Percentiles rank a stretch among this genome's conserved stretches.
Conservation (phyloP, 192 early-diverging fungal genomes). For the Pilobolus umbonatus region DNA sequence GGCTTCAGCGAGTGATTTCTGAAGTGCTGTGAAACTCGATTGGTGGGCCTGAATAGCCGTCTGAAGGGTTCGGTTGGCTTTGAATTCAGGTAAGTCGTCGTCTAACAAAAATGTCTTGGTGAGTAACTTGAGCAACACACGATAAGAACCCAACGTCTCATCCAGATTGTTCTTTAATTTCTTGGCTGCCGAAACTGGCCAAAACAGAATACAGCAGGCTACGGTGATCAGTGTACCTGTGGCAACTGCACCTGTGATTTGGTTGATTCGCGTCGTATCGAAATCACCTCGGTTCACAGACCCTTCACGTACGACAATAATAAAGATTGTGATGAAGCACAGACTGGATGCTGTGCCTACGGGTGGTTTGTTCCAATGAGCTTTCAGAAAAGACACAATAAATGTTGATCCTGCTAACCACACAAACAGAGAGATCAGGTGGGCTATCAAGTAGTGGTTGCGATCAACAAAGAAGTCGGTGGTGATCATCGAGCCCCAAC, state of each 20-base stretch:
- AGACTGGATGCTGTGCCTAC: constrained; percentile 48
- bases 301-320: constrained; percentile 48
- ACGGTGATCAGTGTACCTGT: constrained; percentile 42
- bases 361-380: constrained; percentile 46
- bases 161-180: constrained; percentile 48
- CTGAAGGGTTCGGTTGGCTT: constrained; percentile 52
- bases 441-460: constrained; percentile 30
- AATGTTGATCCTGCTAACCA: constrained; percentile 53
- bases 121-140: constrained; percentile 54
- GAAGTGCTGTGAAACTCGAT: constrained; percentile 52
- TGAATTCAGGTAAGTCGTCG: constrained; percentile 46
- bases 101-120: constrained; percentile 63
- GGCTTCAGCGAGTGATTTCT: constrained; percentile 51
- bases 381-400: constrained; percentile 48
- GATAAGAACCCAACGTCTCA: constrained; percentile 52
- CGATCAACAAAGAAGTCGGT: constrained; percentile 47
- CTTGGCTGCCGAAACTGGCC: constrained; percentile 51
- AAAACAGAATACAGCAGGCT: constrained; percentile 38
- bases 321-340: constrained; percentile 48
- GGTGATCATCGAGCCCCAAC: constrained; percentile 40
- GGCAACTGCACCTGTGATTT: constrained; percentile 39
- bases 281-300: constrained; percentile 40
- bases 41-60: constrained; percentile 57
- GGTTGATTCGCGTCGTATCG: constrained; percentile 35
- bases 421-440: constrained; percentile 41